Conservation (phyloP, 768 basidiomycete genomes). For the Dacryopinax primogenitus region DNA sequence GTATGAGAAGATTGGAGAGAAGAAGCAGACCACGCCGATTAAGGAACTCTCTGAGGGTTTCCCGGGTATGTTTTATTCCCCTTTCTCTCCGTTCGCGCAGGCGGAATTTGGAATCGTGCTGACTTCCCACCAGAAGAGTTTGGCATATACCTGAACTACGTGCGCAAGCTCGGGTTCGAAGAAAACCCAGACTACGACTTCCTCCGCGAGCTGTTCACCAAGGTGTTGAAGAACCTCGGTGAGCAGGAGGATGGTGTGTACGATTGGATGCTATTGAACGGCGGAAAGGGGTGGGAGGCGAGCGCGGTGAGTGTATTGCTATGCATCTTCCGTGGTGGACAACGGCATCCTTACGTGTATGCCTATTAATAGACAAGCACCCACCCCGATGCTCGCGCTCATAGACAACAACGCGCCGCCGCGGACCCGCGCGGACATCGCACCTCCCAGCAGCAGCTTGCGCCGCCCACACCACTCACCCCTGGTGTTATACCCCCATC, state of each 20-base stretch:
- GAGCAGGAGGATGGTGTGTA: slow-evolving; percentile 88
- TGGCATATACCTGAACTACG: slow-evolving; percentile 96
- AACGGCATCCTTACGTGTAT: too few species aligned
- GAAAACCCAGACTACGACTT: slow-evolving; percentile 99
- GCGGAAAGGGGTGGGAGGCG: slow-evolving; percentile 89
- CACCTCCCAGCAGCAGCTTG: slow-evolving; percentile 33
- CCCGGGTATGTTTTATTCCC: slow-evolving; percentile 63
- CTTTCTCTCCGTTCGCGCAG: slow-evolving; percentile 12
- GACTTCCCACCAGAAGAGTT: slow-evolving; percentile 72
- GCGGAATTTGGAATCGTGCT: too few species aligned
- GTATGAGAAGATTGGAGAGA: slow-evolving; percentile 98
- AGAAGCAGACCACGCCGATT: slow-evolving; percentile 90
- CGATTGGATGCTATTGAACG: slow-evolving; percentile 92
- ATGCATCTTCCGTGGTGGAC: not conserved
- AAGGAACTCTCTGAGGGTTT: slow-evolving; percentile 93
- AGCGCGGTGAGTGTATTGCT: slow-evolving; percentile 42
- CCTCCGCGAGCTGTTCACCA: slow-evolving; percentile 83
- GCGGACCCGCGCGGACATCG: slow-evolving; percentile 9
- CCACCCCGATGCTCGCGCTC: slow-evolving; percentile 19
- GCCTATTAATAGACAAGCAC: slow-evolving; percentile 16
- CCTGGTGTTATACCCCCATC: slow-evolving; percentile 42
- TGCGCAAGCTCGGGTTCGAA: slow-evolving; percentile 96
- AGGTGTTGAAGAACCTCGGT: slow-evolving; percentile 80
- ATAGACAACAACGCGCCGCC: slow-evolving; percentile 16
- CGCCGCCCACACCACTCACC: slow-evolving; percentile 29